phyloP scores from a whole-genome alignment of 1,139 yeast species.

The Blastobotrys persicus region DNA sequence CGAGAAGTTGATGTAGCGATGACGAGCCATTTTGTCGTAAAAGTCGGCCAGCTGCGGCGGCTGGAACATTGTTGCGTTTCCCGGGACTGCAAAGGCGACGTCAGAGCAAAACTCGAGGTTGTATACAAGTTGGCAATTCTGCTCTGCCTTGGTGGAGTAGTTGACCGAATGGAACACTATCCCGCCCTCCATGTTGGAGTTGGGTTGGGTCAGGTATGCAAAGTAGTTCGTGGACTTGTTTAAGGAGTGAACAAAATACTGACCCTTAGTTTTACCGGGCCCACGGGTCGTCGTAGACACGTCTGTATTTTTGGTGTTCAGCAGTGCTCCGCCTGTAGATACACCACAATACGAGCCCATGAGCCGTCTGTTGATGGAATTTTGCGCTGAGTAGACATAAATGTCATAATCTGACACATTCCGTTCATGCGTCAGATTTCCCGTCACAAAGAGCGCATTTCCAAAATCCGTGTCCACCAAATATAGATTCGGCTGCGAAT shows the following conservation, averaged over 20 bases:
- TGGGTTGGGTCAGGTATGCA: constrained; percentile 61
- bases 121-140: constrained; percentile 68
- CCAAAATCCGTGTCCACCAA: constrained; percentile 72
- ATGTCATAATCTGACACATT: constrained; percentile 24
- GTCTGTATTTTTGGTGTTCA: constrained; percentile 38
- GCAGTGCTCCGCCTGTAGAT: constrained; percentile 39
- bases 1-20: constrained; percentile 61
- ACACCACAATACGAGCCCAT: constrained; percentile 76
- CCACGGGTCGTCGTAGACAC: constrained; percentile 51
- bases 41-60: constrained; percentile 39
- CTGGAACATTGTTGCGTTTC: constrained; percentile 40
- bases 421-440: constrained; percentile 46
- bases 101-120: constrained; percentile 72
- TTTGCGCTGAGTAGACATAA: constrained; percentile 34
- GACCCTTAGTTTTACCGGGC: constrained; percentile 49
- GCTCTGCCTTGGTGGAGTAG: constrained; percentile 56
- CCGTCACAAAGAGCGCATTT: constrained; percentile 67
- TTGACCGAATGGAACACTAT: constrained; percentile 56
- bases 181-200: constrained; percentile 50
- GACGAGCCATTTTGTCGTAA: constrained; percentile 64
- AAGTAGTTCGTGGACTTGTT: constrained; percentile 61
- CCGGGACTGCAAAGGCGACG: constrained; percentile 89
- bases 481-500: constrained; percentile 54
- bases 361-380: constrained; percentile 29
- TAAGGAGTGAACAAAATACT: constrained; percentile 60